These are phyloP conservation scores for Spathaspora jeffriesii DNA, from an alignment of 1,139 yeast genomes.

Conservation along the genomic window DNA sequence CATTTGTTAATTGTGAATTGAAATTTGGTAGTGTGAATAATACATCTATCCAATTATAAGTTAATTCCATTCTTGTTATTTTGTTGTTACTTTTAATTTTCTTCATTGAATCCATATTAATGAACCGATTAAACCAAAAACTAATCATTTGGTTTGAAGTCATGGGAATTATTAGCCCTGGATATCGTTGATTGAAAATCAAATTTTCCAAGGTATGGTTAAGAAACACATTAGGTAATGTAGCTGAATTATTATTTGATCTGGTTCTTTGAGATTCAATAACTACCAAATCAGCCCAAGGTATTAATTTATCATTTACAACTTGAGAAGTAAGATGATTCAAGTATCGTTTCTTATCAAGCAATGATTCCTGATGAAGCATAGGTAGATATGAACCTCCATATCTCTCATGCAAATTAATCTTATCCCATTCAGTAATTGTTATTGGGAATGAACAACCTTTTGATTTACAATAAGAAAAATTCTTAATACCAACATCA, in stretches of 20 bases:
- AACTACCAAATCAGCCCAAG: constrained; percentile 21
- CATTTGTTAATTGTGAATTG: constrained; percentile 4
- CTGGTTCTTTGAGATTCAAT: constrained; percentile 44
- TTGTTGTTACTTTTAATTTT: constrained; percentile 14
- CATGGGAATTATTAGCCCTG: constrained; percentile 29
- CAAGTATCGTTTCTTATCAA: constrained; percentile 27
- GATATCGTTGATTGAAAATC: constrained; percentile 18
- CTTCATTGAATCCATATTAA: constrained; percentile 19
- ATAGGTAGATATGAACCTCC: constrained; percentile 11
- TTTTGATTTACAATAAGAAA: constrained; percentile 33
- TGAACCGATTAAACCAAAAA: constrained; percentile 39
- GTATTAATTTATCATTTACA: constrained; percentile 15
- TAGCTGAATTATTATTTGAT: constrained; percentile 29
- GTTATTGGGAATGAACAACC: constrained; percentile 12
- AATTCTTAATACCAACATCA: constrained; percentile 45
- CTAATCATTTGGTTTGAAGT: constrained; percentile 36
- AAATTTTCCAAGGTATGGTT: constrained; percentile 39
- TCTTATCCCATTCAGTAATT: constrained; percentile 28
- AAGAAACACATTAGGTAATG: constrained; percentile 39
- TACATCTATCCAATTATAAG: constrained; percentile 16
- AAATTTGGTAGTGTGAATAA: constrained; percentile 10
- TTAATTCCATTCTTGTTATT: constrained; percentile 17
- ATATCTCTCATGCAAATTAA: constrained; percentile 18
- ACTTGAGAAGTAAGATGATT: constrained; percentile 22
- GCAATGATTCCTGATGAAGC: constrained; percentile 15